phyloP scores from a whole-genome alignment of 2,329 filamentous ascomycete species.

The Hypoxylon sp. region DNA sequence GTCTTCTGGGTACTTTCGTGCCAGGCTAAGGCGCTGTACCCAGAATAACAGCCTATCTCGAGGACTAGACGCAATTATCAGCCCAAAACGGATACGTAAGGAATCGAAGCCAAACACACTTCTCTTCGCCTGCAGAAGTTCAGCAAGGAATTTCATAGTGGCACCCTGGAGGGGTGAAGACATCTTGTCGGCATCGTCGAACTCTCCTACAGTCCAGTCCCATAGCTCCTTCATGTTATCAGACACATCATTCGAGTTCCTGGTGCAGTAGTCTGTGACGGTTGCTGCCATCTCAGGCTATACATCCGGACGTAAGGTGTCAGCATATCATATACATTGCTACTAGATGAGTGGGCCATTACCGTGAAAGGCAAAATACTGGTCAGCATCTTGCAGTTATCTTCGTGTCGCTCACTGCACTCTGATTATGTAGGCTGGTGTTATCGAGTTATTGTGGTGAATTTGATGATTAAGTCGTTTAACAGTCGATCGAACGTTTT shows the following conservation, averaged over 20 bases:
- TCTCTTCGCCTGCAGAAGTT: conserved; percentile 36
- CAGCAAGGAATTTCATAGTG: conserved; percentile 41
- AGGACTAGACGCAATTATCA: conserved; percentile 48
- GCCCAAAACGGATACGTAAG: neutral
- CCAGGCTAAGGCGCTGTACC: conserved; percentile 55
- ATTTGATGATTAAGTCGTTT: neutral
- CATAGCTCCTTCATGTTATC: conserved; percentile 37
- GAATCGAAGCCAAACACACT: conserved; percentile 9
- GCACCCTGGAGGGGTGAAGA: conserved; percentile 42
- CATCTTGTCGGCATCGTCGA: conserved; percentile 46
- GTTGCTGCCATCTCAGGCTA: conserved; percentile 40
- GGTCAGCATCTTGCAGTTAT: conserved; percentile 28
- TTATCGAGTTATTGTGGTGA: neutral
- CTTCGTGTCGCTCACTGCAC: neutral
- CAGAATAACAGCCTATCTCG: conserved; percentile 55
- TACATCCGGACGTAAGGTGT: neutral
- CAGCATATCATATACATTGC: neutral
- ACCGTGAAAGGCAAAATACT: conserved; percentile 36
- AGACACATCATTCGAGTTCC: conserved; percentile 36
- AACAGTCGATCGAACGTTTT: neutral
- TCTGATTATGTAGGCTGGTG: neutral
- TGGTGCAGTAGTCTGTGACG: conserved; percentile 41
- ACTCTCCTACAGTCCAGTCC: conserved; percentile 36
- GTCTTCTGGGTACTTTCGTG: conserved; percentile 52
- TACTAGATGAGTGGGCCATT: neutral